A percentile compares a stretch with the other conserved stretches of the same genome.
These are phyloP conservation scores for Pyrenula aspistea DNA, from an alignment of 495 filamentous ascomycete genomes.

Conservation along the genomic window DNA sequence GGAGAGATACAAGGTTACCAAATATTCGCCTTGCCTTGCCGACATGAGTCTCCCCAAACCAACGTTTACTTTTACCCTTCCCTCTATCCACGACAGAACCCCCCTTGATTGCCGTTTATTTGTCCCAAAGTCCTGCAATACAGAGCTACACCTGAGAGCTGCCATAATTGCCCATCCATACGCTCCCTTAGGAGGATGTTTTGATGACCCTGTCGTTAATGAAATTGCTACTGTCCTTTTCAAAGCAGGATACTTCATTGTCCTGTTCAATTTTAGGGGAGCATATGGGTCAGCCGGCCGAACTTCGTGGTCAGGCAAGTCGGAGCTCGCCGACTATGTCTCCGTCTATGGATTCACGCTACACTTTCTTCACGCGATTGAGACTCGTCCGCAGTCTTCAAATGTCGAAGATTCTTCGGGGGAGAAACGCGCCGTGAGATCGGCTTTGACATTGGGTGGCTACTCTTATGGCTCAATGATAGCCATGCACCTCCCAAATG, in stretches of 20 bases:
- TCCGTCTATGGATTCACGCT: conserved; percentile 68
- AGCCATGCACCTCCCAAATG: conserved; percentile 54
- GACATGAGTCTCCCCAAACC: conserved; percentile 36
- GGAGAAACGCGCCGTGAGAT: background rate
- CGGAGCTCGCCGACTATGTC: conserved; percentile 70
- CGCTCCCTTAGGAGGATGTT: conserved; percentile 73
- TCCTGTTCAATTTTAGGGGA: conserved; percentile 90
- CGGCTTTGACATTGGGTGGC: conserved; percentile 48
- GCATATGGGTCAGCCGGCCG: conserved; percentile 60
- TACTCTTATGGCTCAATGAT: conserved; percentile 91
- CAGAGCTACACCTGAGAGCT: conserved; percentile 30
- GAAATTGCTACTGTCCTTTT: conserved; percentile 51
- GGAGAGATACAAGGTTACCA: no score
- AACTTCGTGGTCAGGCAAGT: conserved; percentile 75
- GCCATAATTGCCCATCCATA: conserved; percentile 89
- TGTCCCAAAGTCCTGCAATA: conserved; percentile 34
- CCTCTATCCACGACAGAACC: conserved; percentile 68
- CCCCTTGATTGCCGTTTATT: conserved; percentile 72
- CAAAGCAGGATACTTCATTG: conserved; percentile 58
- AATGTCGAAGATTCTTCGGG: background rate
- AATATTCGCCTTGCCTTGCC: background rate
- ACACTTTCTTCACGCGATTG: conserved; percentile 47
- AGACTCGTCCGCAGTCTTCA: background rate
- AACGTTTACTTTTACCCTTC: conserved; percentile 62
- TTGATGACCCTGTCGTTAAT: conserved; percentile 68